Evolutionary conservation across 2,329 filamentous ascomycete genomes (phyloP), one percentile per base, ranked within the genome.

Genomic region (Xylariaceae sp.): DNA sequence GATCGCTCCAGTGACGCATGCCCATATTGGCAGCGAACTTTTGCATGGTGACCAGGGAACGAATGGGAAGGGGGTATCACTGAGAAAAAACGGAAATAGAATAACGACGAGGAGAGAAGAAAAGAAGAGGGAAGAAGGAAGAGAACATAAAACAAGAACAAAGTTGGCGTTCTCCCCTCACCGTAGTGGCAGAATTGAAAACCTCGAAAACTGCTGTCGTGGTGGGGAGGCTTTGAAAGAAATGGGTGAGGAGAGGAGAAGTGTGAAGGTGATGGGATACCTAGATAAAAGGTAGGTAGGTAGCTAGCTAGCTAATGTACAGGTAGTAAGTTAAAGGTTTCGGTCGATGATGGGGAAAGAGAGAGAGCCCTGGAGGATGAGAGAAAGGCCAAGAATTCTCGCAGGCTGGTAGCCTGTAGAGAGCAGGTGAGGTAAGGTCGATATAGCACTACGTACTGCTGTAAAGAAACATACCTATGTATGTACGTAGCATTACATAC

Each of bases 1-100:
- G 73, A 66, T 81, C 77, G 61, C 76, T 75, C 78, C 78, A 83
- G 69, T 81, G 76, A 71, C 78, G 76, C 78, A 83, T 81, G 62
- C 78, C 76, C 78, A 83, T 81, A 59, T 80, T 81, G 63, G 76
- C 75, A 65, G 46, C 46, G 21, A 83, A 65, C 67, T 82, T 83
- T 68, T 83, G 82, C 78, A 83, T 83, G 59, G 57, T 79, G 72
- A 55, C 50, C 35, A 45, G 44, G 43, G 40, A 34, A 35, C 29
- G 39, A 38, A 36, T 42, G 43, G 48, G 39, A 36, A 39, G 41
- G 50, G 52, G 48, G 45, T 48, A 54, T 53, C 48, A 50, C 47
- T 53, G 47, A 41, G 42, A 43, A 33, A 35, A 48, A 47, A 43
- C 43, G 48, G 38, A 39, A 31, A 39, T 11, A 50, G 41, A 46